phyloP scores from a whole-genome alignment of 257 asterid genomes.

The Anisodus tanguticus region DNA sequence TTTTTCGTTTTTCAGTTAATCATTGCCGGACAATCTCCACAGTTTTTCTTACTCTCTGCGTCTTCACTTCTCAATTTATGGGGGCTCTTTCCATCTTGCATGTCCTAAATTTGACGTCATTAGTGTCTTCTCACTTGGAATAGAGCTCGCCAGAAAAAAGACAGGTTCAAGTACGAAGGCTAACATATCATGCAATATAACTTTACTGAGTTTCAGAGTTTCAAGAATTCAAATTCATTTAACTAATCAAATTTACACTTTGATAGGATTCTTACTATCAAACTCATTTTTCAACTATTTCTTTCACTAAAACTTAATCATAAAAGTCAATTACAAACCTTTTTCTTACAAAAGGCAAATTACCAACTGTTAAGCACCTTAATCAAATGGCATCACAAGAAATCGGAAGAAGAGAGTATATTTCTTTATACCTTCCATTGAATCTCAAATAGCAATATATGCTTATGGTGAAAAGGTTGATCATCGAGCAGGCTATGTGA shows the following conservation, averaged over 20 bases:
- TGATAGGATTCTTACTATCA: background rate
- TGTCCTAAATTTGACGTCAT: background rate
- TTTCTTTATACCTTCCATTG: background rate
- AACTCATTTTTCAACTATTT: background rate
- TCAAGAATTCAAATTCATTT: background rate
- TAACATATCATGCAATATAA: background rate
- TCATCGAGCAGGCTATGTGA: background rate
- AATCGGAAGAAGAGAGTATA: background rate
- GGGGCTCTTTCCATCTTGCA: background rate
- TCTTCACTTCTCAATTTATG: background rate
- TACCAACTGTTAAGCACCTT: background rate
- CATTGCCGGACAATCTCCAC: background rate
- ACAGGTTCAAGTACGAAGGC: too few species aligned
- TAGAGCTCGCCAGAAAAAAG: too few species aligned
- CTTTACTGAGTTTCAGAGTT: background rate
- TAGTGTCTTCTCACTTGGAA: too few species aligned
- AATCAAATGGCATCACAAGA: background rate
- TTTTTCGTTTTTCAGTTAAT: slow-evolving; percentile 1
- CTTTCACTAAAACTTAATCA: slow-evolving; percentile 6
- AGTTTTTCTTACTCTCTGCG: background rate
- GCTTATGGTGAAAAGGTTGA: background rate
- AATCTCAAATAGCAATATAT: background rate
- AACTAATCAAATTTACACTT: slow-evolving; percentile 4
- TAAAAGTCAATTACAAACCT: background rate
- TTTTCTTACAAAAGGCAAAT: background rate